Evolutionary conservation across 2,329 filamentous ascomycete species (phyloP).

Genomic region (Neocucurbitaria cava): DNA sequence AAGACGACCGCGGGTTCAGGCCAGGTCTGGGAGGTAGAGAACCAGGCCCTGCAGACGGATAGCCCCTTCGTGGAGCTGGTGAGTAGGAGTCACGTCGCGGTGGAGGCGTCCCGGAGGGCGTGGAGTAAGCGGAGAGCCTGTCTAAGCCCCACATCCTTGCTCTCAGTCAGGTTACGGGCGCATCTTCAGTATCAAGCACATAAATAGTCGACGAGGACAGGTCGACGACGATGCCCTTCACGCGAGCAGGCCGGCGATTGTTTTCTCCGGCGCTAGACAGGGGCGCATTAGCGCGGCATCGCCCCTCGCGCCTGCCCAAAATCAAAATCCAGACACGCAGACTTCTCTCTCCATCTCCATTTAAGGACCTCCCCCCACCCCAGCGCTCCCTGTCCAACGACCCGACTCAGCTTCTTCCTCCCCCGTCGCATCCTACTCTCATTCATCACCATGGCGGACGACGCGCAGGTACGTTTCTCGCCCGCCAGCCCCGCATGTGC

Average conservation of each 20-base stretch:
- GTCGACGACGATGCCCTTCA: conserved; percentile 1
- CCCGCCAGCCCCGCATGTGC: conserved; percentile 28
- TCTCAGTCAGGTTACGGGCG: not conserved
- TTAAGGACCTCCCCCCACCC: conserved; percentile 34
- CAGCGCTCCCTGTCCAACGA: conserved; percentile 36
- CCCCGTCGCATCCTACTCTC: conserved; percentile 44
- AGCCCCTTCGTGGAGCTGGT: conserved; percentile 72
- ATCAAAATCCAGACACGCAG: conserved; percentile 44
- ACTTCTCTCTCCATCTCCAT: conserved; percentile 40
- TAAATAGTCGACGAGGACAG: not conserved
- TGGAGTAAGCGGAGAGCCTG: conserved; percentile 76
- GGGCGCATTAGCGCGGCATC: conserved; percentile 30
- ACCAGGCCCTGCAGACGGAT: conserved; percentile 73
- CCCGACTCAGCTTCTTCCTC: conserved; percentile 40
- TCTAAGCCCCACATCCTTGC: conserved; percentile 81
- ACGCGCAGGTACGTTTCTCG: conserved; percentile 65
- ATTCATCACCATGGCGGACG: conserved; percentile 69
- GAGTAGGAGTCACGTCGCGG: conserved; percentile 73
- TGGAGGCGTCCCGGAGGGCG: conserved; percentile 67
- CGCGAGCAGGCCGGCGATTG: conserved; percentile 16
- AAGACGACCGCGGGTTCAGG: conserved; percentile 74
- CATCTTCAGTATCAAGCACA: not conserved
- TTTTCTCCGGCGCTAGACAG: conserved; percentile 33
- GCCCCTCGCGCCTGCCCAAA: conserved; percentile 38
- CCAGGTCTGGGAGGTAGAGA: conserved; percentile 72